Conservation (phyloP, 176 grass and related monocot species). For the Microstegium vimineum region DNA sequence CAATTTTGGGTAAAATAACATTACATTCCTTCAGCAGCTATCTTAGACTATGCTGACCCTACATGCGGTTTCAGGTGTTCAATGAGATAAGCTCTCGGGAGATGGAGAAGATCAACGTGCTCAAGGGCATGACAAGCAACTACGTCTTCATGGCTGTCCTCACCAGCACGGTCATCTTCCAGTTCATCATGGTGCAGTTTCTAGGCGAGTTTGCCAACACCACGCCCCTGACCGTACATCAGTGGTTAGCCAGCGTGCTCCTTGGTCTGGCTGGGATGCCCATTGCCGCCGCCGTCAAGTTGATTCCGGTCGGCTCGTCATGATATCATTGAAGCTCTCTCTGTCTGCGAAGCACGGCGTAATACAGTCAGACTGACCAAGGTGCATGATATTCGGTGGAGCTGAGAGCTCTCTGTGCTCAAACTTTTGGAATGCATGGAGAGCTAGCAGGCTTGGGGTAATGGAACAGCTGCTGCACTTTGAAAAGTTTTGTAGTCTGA, state of each 20-base stretch:
- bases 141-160: slow-evolving; percentile 77
- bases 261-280: slow-evolving; percentile 77
- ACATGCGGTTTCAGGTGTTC: slow-evolving; percentile 57
- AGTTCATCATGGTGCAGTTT: slow-evolving; percentile 89
- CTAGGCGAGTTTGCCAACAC: slow-evolving; percentile 93
- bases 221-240: slow-evolving; percentile 40
- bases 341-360: not conserved
- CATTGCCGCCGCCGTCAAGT: slow-evolving; percentile 51
- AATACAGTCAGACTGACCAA: not conserved
- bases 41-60: not conserved
- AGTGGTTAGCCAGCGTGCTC: slow-evolving; percentile 66
- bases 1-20: not conserved
- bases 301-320: slow-evolving; percentile 61
- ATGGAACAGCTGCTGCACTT: slow-evolving; percentile 19
- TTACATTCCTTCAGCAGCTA: not conserved
- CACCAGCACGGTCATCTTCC: slow-evolving; percentile 68
- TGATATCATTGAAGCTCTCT: slow-evolving; percentile 30
- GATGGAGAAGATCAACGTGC: slow-evolving; percentile 93
- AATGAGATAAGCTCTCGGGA: slow-evolving; percentile 97
- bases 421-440: slow-evolving; percentile 27
- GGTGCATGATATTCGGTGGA: not conserved
- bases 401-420: not conserved
- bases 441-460: not conserved
- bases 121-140: slow-evolving; percentile 79
- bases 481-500: not conserved